These are phyloP conservation scores for Pichia insulana DNA, from an alignment of 805 yeast species.

Conservation along the genomic window DNA sequence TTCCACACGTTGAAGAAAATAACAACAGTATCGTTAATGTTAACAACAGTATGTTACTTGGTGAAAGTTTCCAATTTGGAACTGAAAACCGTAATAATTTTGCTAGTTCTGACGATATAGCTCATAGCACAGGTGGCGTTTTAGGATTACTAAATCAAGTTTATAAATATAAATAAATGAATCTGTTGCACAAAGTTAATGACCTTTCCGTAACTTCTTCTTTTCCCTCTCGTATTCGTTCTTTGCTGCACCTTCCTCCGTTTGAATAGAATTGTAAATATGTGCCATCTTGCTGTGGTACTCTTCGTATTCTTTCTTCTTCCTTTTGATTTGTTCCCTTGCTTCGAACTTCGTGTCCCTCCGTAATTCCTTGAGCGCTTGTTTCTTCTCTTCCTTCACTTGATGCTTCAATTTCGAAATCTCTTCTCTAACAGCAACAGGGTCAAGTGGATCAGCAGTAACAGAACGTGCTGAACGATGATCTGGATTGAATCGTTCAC, in stretches of 20 bases:
- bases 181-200: constrained; percentile 13
- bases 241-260: constrained; percentile 93
- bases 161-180: constrained; percentile 42
- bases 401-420: constrained; percentile 72
- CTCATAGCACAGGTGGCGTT: constrained; percentile 13
- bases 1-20: no score
- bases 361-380: constrained; percentile 81
- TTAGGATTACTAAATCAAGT: constrained; percentile 71
- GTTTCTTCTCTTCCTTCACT: constrained; percentile 86
- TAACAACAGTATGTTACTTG: constrained; percentile 28
- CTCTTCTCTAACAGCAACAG: constrained; percentile 74
- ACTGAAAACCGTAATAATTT: constrained; percentile 13
- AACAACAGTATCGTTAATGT: no score
- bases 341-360: constrained; percentile 82
- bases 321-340: constrained; percentile 71
- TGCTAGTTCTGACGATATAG: constrained; percentile 19
- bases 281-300: constrained; percentile 88
- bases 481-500: constrained; percentile 93
- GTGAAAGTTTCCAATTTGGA: constrained; percentile 36
- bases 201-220: constrained; percentile 40
- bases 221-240: constrained; percentile 86
- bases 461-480: constrained; percentile 48
- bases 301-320: constrained; percentile 63
- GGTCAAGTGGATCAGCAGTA: constrained; percentile 43
- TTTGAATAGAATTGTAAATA: constrained; percentile 77